These are phyloP conservation scores for Leccinum boreale DNA, from an alignment of 768 basidiomycete genomes.

Conservation along the genomic window DNA sequence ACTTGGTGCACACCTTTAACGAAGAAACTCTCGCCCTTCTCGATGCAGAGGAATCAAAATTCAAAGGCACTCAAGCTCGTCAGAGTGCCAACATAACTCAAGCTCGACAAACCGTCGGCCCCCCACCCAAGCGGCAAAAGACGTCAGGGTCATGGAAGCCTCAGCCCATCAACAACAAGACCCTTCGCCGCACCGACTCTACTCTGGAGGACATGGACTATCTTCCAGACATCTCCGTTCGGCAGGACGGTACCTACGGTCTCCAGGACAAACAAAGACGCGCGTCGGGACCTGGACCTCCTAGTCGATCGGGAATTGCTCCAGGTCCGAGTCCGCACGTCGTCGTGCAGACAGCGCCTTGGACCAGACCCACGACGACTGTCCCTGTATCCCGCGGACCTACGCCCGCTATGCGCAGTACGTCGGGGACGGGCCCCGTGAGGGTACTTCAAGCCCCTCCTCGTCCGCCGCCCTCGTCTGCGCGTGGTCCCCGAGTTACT, in stretches of 20 bases:
- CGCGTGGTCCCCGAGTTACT: conserved; percentile 7
- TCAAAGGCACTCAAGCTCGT: conserved; percentile 27
- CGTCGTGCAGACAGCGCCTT: conserved; percentile 8
- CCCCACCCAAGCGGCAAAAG: conserved; percentile 56
- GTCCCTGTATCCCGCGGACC: conserved; percentile 13
- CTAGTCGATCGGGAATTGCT: conserved; percentile 10
- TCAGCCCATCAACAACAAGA: conserved; percentile 27
- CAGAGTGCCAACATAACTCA: conserved; percentile 15
- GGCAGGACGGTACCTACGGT: conserved; percentile 55
- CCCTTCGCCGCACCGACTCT: conserved; percentile 23
- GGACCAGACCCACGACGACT: conserved; percentile 4
- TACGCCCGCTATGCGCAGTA: conserved; percentile 9
- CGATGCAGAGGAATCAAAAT: conserved; percentile 53
- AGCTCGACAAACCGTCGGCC: conserved; percentile 26
- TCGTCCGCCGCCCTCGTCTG: conserved; percentile 16
- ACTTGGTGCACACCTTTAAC: conserved; percentile 50
- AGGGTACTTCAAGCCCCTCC: conserved; percentile 6
- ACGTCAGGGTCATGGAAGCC: conserved; percentile 45
- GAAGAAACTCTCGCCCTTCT: conserved; percentile 58
- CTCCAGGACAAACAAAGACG: conserved; percentile 29
- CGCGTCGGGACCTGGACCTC: conserved; percentile 11
- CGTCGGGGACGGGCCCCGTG: conserved; percentile 7
- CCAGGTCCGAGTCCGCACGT: conserved; percentile 8
- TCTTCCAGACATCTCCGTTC: conserved; percentile 63
- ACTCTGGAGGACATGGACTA: conserved; percentile 44